These are phyloP conservation scores for Suillus decipiens DNA, from an alignment of 768 basidiomycete genomes.

Conservation along the genomic window DNA sequence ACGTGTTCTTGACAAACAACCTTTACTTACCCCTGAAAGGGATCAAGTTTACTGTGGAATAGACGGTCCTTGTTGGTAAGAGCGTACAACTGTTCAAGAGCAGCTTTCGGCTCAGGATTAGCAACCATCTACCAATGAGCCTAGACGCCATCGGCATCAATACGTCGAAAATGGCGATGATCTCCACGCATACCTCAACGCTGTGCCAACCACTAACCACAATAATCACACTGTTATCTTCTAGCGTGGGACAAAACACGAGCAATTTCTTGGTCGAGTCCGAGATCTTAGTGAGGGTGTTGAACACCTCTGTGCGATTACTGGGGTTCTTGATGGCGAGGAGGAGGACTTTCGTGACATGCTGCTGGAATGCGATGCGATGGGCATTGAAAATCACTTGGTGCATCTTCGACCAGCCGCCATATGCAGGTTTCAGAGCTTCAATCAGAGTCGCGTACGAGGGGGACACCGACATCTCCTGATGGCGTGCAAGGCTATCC, in stretches of 20 bases:
- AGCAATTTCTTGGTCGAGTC: conserved; percentile 16
- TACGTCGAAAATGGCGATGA: background rate
- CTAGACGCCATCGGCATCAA: conserved; percentile 12
- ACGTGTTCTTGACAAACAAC: background rate
- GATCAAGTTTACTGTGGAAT: conserved; percentile 16
- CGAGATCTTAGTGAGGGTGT: conserved; percentile 15
- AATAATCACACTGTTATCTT: conserved; percentile 25
- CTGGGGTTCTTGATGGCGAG: conserved; percentile 24
- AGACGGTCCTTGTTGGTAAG: conserved; percentile 20
- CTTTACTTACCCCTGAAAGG: conserved; percentile 4
- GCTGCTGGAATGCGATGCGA: conserved; percentile 20
- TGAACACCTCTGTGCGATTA: conserved; percentile 21
- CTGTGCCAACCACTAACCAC: conserved; percentile 24
- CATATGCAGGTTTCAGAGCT: conserved; percentile 13
- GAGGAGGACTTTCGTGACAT: conserved; percentile 24
- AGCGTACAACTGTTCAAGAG: conserved; percentile 16
- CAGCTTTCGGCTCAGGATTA: conserved; percentile 11
- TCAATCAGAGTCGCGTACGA: conserved; percentile 12
- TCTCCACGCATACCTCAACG: conserved; percentile 24
- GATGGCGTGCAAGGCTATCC: conserved; percentile 26
- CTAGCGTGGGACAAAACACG: conserved; percentile 24
- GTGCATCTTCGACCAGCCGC: conserved; percentile 17
- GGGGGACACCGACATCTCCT: conserved; percentile 9
- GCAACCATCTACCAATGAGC: conserved; percentile 16
- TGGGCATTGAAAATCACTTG: conserved; percentile 23